Percentiles rank a stretch among this genome's conserved stretches.
These are phyloP conservation scores for Gaeumannomyces sp. DNA, from an alignment of 2,329 filamentous ascomycete species.

Conservation along the genomic window DNA sequence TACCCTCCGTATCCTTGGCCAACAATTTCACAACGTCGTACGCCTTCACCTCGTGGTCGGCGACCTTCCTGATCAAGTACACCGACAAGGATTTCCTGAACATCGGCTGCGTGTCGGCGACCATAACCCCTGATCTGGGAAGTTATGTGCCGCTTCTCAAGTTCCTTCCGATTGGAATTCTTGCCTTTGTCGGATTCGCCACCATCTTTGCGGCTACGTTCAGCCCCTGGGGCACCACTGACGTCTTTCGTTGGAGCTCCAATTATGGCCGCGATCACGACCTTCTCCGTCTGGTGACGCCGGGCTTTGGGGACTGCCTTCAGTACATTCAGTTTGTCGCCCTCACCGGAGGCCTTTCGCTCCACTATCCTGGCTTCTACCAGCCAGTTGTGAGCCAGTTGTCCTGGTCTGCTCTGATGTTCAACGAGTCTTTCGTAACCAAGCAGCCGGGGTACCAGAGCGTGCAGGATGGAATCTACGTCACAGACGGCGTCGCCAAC, in stretches of 20 bases:
- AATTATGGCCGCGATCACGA: conserved; percentile 96
- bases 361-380: conserved; percentile 91
- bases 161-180: conserved; percentile 71
- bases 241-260: conserved; percentile 93
- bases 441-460: conserved; percentile 58
- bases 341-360: conserved; percentile 76
- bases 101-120: conserved; percentile 76
- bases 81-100: conserved; percentile 58
- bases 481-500: conserved; percentile 52
- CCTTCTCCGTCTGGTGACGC: conserved; percentile 83
- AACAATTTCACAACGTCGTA: conserved; percentile 78
- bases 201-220: conserved; percentile 80
- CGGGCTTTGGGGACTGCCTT: conserved; percentile 91
- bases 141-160: conserved; percentile 60
- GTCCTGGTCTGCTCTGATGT: conserved; percentile 85
- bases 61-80: conserved; percentile 68
- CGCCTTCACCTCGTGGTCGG: conserved; percentile 73
- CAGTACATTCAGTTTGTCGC: conserved; percentile 95
- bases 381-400: conserved; percentile 84
- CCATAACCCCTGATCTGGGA: conserved; percentile 78
- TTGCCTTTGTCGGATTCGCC: conserved; percentile 74
- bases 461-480: conserved; percentile 80
- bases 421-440: conserved; percentile 83
- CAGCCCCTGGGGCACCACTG: conserved; percentile 88
- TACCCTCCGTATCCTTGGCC: conserved; percentile 68